Percentiles rank a stretch among this genome's conserved stretches.
phyloP scores from a whole-genome alignment of 768 basidiomycete genomes.

The Pulveroboletus frians region DNA sequence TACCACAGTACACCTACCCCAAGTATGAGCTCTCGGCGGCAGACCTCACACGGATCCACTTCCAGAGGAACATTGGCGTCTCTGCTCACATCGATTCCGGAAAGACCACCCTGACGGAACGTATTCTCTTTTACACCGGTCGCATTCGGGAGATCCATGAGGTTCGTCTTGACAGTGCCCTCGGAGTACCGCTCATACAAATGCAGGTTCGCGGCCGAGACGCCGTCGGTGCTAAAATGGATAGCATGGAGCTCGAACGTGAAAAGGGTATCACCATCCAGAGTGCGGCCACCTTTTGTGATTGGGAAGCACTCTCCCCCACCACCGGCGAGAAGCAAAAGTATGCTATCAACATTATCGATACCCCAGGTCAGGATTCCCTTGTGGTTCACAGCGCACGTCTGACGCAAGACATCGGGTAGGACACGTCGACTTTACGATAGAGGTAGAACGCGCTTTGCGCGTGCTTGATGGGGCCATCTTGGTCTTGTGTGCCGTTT shows the following conservation, averaged over 20 bases:
- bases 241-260: constrained; percentile 97
- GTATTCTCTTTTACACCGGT: constrained; percentile 93
- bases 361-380: constrained; percentile 72
- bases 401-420: constrained; percentile 2
- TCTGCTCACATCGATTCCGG: constrained; percentile 95
- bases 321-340: constrained; percentile 63
- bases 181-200: background rate
- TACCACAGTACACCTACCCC: constrained; percentile 27
- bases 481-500: constrained; percentile 92
- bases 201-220: constrained; percentile 85
- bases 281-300: constrained; percentile 96
- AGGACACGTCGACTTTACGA: constrained; percentile 99
- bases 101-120: constrained; percentile 96
- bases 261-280: constrained; percentile 99
- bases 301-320: constrained; percentile 78
- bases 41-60: constrained; percentile 61
- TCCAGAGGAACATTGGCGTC: constrained; percentile 94
- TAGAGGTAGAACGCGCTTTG: constrained; percentile 96
- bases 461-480: constrained; percentile 96
- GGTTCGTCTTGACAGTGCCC: constrained; percentile 41
- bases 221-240: constrained; percentile 98
- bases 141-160: constrained; percentile 95
- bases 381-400: background rate
- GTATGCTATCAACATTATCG: constrained; percentile 96
- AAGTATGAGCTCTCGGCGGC: constrained; percentile 51